Base-by-base conservation (phyloP, 1,284 basidiomycete genomes). In the Schizophyllum commune region DNA sequence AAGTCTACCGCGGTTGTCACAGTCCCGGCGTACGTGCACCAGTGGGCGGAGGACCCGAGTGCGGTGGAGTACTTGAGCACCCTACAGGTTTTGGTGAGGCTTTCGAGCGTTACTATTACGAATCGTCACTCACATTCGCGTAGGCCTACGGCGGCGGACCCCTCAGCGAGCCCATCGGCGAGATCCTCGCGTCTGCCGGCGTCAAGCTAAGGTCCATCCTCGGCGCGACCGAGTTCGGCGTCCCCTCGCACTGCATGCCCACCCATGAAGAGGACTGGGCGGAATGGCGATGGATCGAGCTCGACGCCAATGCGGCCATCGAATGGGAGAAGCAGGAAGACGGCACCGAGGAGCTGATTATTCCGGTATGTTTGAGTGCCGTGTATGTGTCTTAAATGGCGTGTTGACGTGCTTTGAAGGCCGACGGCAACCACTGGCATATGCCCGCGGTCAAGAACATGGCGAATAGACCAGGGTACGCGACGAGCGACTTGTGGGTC, bases 1-100 rank as follows among this genome's bases (percentile, higher is more conserved):
- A 39, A 55, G 0, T 55, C 60, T 4, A 60, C 33, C 3, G 63
- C 61, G 1, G 20, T 72, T 0, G 32, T 69, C 0, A 66, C 66
- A 8, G 58, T 71, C 5, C 73, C 73, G 0, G 58, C 68, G 1
- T 64, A 74, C n/a, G 33, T 74, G 1, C 66, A 69, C 9, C 55
- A 60, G 0, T 73, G 72, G 73, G 62, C 66, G 33, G 27, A 51
- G 5, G 58, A 56, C 13, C 53, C 59, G 13, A 56, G 61, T 15
- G 54, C 47, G 1, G 34, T 67, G 1, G 58, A 60, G n/a, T 59
- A 47, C 32, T 32, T 67, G 32, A 62, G 56, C 9, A 60, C 62
- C 9, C 51, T 66, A 11, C n/a, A 56, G 6, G 1, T 60, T 1
- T 59, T 67, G 5, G 66, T 66, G 20, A 34, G 62, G 58, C 32